Evolutionary conservation across 1,139 yeast genomes (phyloP).

Genomic region (Pichiaceae sp.): DNA sequence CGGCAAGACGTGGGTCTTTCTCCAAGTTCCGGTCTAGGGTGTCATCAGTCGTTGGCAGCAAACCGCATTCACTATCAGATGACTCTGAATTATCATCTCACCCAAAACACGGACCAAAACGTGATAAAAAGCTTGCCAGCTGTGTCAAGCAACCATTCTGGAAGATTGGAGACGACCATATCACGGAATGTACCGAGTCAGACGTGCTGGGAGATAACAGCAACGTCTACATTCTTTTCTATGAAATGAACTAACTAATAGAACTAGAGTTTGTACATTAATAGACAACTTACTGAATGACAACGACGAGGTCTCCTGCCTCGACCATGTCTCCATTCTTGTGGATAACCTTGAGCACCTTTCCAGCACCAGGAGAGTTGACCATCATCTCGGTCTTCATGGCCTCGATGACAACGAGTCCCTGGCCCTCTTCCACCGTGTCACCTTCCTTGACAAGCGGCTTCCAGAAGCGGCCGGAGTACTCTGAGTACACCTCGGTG

Average conservation of each 20-base stretch:
- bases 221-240: conserved; percentile 77
- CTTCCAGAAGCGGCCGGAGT: conserved; percentile 96
- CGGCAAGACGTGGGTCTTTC: conserved; percentile 7
- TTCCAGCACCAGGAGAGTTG: conserved; percentile 63
- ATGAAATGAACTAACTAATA: conserved; percentile 32
- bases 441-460: conserved; percentile 79
- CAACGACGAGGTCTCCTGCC: conserved; percentile 90
- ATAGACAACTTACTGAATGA: conserved; percentile 31
- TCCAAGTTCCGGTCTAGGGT: conserved; percentile 13
- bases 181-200: conserved; percentile 51
- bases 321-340: conserved; percentile 93
- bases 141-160: conserved; percentile 63
- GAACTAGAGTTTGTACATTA: not conserved
- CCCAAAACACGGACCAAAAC: not conserved
- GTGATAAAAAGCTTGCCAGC: conserved; percentile 42
- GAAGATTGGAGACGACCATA: conserved; percentile 74
- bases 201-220: conserved; percentile 62
- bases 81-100: not conserved
- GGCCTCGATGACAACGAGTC: conserved; percentile 85
- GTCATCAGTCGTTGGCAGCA: conserved; percentile 5
- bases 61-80: not conserved
- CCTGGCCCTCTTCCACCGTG: conserved; percentile 63
- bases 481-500: conserved; percentile 82
- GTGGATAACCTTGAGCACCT: conserved; percentile 68
- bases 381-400: conserved; percentile 98